Evolutionary conservation across 345 rosid species (phyloP).

Genomic region (Stellera chamaejasme): DNA sequence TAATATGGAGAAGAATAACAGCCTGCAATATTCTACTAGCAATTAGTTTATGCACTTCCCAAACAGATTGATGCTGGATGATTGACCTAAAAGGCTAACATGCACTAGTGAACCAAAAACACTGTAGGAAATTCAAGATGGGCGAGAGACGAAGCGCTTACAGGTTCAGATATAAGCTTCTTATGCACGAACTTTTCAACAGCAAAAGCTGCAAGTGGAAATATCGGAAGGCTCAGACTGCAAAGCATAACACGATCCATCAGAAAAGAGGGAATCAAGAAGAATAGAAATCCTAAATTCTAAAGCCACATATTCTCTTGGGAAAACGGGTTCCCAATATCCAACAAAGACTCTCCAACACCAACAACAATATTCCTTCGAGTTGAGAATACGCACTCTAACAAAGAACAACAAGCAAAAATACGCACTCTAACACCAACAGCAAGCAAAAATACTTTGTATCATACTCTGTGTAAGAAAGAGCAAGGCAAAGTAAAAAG

Average conservation of each 20-base stretch:
- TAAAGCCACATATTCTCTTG: not conserved
- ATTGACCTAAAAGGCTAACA: not conserved
- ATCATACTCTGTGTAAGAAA: too few species aligned
- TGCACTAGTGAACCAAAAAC: not conserved
- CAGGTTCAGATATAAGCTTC: conserved; percentile 46
- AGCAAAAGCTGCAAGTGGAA: conserved; percentile 63
- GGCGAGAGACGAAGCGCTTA: conserved; percentile 25
- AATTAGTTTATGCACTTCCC: conserved; percentile 6
- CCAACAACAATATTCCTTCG: too few species aligned
- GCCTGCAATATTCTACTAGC: conserved; percentile 35
- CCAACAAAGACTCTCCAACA: too few species aligned
- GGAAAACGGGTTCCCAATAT: not conserved
- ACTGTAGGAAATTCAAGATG: not conserved
- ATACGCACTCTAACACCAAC: too few species aligned
- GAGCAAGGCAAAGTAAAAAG: too few species aligned
- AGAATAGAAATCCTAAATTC: not conserved
- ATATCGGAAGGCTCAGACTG: conserved; percentile 74
- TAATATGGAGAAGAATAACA: conserved; percentile 48
- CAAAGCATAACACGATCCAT: conserved; percentile 11
- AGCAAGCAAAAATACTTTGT: too few species aligned
- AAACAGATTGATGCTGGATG: not conserved
- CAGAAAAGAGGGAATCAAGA: not conserved
- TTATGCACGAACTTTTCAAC: conserved; percentile 61
- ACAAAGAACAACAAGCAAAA: too few species aligned
- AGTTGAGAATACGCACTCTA: too few species aligned